Evolutionary conservation across 208 protist genomes (phyloP).

Genomic region (Herpetomonas tarakana): DNA sequence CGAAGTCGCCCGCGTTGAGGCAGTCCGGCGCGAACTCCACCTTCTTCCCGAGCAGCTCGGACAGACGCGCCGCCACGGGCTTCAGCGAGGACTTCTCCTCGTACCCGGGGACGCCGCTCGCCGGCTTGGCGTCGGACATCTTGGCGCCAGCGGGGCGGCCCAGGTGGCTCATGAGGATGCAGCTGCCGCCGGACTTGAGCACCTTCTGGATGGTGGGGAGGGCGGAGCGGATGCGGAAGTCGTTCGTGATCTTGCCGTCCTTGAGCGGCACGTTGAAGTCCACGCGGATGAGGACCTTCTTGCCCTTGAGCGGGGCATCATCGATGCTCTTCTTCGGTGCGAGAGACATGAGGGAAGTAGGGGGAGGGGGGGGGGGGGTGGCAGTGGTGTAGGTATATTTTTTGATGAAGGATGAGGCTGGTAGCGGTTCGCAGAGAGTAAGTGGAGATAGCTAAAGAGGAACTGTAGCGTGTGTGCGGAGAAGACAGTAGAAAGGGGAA

Average conservation of each 20-base stretch:
- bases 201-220: slow-evolving; percentile 96
- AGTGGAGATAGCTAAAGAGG: no score
- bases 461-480: no score
- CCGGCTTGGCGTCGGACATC: slow-evolving; percentile 52
- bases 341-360: slow-evolving; percentile 30
- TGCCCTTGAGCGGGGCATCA: slow-evolving; percentile 73
- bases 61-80: slow-evolving; percentile 87
- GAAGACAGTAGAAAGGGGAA: no score
- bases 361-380: not conserved
- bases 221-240: slow-evolving; percentile 93
- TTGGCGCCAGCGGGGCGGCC: slow-evolving; percentile 96
- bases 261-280: slow-evolving; percentile 99
- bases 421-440: no score
- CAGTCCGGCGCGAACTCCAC: slow-evolving; percentile 75
- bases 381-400: no score
- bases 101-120: slow-evolving; percentile 47
- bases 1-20: slow-evolving; percentile 29
- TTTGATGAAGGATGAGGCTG: no score
- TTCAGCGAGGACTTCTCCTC: slow-evolving; percentile 85
- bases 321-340: slow-evolving; percentile 81
- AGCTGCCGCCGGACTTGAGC: slow-evolving; percentile 87
- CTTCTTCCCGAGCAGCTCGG: slow-evolving; percentile 76
- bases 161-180: slow-evolving; percentile 96
- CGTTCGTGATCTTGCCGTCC: slow-evolving; percentile 94
- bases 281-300: slow-evolving; percentile 95